phyloP scores from a whole-genome alignment of 148 eudicot species.

The Simmondsia chinensis region DNA sequence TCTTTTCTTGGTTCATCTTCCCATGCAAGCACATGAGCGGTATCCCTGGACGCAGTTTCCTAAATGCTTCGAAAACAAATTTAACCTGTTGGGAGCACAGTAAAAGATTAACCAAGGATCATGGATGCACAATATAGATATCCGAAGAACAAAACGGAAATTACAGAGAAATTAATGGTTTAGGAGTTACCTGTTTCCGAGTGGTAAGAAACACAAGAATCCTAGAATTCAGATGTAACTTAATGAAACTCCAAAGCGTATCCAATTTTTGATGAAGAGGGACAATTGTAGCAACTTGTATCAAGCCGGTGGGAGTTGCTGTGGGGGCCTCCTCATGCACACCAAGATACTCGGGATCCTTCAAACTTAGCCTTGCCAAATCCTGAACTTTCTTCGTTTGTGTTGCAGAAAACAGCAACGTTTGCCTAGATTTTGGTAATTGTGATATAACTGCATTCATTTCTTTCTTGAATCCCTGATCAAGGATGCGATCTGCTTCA shows the following conservation, averaged over 20 bases:
- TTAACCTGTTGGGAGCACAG: constrained; percentile 41
- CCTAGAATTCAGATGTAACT: constrained; percentile 72
- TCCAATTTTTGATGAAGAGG: constrained; percentile 79
- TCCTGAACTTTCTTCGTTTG: constrained; percentile 91
- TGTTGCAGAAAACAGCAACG: constrained; percentile 87
- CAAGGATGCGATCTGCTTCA: constrained; percentile 97
- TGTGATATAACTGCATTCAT: constrained; percentile 80
- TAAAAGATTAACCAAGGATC: not conserved
- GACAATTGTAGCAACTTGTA: constrained; percentile 59
- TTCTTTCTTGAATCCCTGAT: constrained; percentile 67
- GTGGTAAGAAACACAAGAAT: constrained; percentile 84
- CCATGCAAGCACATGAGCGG: constrained; percentile 87
- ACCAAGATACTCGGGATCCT: constrained; percentile 91
- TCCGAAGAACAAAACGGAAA: not conserved
- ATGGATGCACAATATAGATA: not conserved
- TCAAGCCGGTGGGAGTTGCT: constrained; percentile 73
- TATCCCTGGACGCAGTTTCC: constrained; percentile 88
- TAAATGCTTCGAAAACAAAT: constrained; percentile 76
- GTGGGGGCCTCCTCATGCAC: constrained; percentile 73
- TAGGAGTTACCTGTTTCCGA: constrained; percentile 77
- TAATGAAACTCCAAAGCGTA: constrained; percentile 87
- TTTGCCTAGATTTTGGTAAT: constrained; percentile 72
- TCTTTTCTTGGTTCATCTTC: constrained; percentile 84
- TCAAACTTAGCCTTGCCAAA: constrained; percentile 92
- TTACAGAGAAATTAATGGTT: not conserved